Evolutionary conservation across 2,329 filamentous ascomycete species (phyloP).

Genomic region (Arthrobotrys pseudoclavata): DNA sequence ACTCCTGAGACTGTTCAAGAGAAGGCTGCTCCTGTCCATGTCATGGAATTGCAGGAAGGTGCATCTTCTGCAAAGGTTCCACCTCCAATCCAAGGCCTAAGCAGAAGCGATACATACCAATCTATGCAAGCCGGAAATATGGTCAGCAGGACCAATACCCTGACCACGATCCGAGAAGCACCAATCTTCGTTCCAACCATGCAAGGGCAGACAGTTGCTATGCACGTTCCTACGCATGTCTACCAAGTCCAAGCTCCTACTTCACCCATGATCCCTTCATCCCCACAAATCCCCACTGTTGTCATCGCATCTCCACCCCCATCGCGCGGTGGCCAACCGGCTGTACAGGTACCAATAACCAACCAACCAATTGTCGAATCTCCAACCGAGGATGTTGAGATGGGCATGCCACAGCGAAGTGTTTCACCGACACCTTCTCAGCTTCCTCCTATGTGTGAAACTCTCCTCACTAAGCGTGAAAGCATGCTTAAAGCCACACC

Average conservation of each 20-base stretch:
- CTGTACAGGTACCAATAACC: constrained; percentile 44
- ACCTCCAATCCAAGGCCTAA: constrained; percentile 44
- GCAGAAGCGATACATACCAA: constrained; percentile 65
- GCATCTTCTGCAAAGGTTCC: constrained; percentile 38
- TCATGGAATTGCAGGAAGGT: constrained; percentile 77
- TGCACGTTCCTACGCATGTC: constrained; percentile 38
- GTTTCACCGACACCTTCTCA: constrained; percentile 34
- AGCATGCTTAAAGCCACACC: constrained; percentile 67
- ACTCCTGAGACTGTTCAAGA: constrained; percentile 69
- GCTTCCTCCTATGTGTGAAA: constrained; percentile 64
- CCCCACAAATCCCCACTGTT: constrained; percentile 55
- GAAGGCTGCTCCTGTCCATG: constrained; percentile 73
- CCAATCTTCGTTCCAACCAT: constrained; percentile 15
- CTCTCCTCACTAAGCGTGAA: constrained; percentile 72
- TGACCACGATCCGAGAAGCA: constrained; percentile 38
- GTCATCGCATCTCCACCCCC: constrained; percentile 50
- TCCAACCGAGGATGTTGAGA: constrained; percentile 49
- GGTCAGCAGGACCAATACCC: constrained; percentile 48
- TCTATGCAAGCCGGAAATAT: constrained; percentile 51
- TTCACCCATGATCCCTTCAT: constrained; percentile 23
- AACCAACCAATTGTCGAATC: constrained; percentile 58
- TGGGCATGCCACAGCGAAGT: constrained; percentile 6
- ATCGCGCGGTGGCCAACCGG: constrained; percentile 35
- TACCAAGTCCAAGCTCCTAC: constrained; percentile 8
- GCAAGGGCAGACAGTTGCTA: constrained; percentile 29